phyloP scores from a whole-genome alignment of 306 rosid species.

The Cucurbita argyrosperma region DNA sequence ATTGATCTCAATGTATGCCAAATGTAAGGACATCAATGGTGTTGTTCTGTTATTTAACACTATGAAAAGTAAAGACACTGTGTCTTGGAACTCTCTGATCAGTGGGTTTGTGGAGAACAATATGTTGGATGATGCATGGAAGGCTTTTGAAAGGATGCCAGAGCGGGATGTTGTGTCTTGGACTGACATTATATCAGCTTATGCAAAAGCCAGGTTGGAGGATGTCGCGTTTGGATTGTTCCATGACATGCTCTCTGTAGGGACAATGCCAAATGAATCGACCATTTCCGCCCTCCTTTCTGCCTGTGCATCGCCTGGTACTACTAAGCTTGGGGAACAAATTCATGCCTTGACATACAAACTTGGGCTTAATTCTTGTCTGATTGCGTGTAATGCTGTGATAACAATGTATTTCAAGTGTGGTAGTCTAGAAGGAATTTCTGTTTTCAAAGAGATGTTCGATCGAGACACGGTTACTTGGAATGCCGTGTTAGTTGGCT shows the following conservation, averaged over 20 bases:
- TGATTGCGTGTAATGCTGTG: conserved; percentile 16
- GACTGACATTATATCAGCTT: conserved; percentile 20
- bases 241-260: conserved; percentile 12
- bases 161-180: conserved; percentile 23
- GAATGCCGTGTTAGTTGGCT: conserved; percentile 26
- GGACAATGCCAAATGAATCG: conserved; percentile 10
- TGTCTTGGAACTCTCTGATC: conserved; percentile 18
- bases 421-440: conserved; percentile 17
- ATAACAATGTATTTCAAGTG: conserved; percentile 28
- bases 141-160: conserved; percentile 18
- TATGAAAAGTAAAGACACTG: conserved; percentile 8
- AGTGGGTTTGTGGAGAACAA: conserved; percentile 9
- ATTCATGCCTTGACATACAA: conserved; percentile 13
- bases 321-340: conserved; percentile 17
- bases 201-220: conserved; percentile 14
- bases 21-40: conserved; percentile 7
- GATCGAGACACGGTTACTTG: conserved; percentile 14
- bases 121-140: conserved; percentile 15
- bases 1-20: conserved; percentile 23
- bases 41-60: conserved; percentile 6
- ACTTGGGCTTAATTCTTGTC: conserved; percentile 16
- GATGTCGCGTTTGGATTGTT: conserved; percentile 16
- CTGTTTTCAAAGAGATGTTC: conserved; percentile 15
- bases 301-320: conserved; percentile 16
- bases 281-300: conserved; percentile 14